Evolutionary conservation across 1,284 basidiomycete genomes (phyloP).

Genomic region (Fomitopsis pinicola): DNA sequence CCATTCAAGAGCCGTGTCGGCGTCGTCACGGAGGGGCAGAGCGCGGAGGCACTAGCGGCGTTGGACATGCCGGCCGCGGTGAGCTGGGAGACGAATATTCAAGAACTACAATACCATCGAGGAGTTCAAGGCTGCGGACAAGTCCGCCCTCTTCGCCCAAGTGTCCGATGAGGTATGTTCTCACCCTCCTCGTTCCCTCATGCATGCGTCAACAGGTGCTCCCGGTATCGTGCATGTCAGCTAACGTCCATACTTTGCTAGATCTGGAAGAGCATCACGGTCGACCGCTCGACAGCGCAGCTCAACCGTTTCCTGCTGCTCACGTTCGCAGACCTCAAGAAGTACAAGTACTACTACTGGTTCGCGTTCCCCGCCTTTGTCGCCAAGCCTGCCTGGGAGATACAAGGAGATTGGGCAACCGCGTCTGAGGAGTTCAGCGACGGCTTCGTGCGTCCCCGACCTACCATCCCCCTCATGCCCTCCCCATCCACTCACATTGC

Average conservation of each 20-base stretch:
- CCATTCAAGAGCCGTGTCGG: slow-evolving; percentile 63
- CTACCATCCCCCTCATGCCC: too few species aligned
- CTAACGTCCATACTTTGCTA: slow-evolving; percentile 20
- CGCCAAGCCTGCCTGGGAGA: slow-evolving; percentile 84
- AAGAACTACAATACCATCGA: slow-evolving; percentile 97
- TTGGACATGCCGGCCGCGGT: slow-evolving; percentile 54
- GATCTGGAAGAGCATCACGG: slow-evolving; percentile 63
- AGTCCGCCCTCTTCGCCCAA: slow-evolving; percentile 77
- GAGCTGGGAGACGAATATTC: slow-evolving; percentile 97
- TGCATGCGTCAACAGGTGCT: too few species aligned
- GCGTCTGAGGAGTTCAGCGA: slow-evolving; percentile 36
- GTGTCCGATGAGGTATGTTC: slow-evolving; percentile 54
- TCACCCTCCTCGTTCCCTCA: neutral
- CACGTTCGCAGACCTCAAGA: slow-evolving; percentile 96
- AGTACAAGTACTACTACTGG: slow-evolving; percentile 98
- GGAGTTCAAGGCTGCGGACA: slow-evolving; percentile 89
- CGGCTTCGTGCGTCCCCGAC: slow-evolving; percentile 31
- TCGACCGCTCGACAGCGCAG: slow-evolving; percentile 44
- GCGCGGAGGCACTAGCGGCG: neutral
- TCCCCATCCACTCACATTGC: neutral
- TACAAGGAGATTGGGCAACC: slow-evolving; percentile 50
- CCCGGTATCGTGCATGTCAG: neutral
- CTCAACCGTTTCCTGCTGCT: slow-evolving; percentile 85
- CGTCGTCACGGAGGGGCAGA: slow-evolving; percentile 34
- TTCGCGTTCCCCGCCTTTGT: slow-evolving; percentile 94